Evolutionary conservation across 2,329 filamentous ascomycete species (phyloP).

Genomic region (Diaporthe sp.): DNA sequence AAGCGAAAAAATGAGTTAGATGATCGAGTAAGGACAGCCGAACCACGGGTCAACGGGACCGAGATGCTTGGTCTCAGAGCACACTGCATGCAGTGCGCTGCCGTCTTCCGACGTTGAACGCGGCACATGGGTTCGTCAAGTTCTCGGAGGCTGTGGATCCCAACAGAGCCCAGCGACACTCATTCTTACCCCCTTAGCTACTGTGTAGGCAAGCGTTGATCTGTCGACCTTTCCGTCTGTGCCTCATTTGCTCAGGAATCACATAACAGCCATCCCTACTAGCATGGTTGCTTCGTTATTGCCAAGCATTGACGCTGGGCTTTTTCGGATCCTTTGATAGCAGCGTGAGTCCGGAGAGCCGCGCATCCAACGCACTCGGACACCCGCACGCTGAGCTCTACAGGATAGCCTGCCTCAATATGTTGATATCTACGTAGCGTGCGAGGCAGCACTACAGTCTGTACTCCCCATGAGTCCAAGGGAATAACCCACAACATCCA

Average conservation of each 20-base stretch:
- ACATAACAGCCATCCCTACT: conserved; percentile 5
- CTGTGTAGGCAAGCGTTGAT: background rate
- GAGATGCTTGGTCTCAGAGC: background rate
- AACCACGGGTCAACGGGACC: background rate
- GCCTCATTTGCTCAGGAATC: background rate
- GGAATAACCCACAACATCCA: background rate
- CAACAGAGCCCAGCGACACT: background rate
- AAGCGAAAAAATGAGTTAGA: background rate
- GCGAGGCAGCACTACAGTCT: no score
- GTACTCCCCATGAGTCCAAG: background rate
- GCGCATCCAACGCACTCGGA: background rate
- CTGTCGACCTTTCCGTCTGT: background rate
- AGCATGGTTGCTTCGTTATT: conserved; percentile 1
- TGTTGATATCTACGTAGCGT: background rate
- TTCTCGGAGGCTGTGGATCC: background rate
- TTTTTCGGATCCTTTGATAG: conserved; percentile 8
- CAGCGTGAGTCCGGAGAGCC: background rate
- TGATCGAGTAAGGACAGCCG: background rate
- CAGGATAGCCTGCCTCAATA: background rate
- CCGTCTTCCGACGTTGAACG: background rate
- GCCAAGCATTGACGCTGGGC: conserved; percentile 11
- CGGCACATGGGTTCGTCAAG: background rate
- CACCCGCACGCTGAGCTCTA: background rate
- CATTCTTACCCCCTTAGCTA: background rate
- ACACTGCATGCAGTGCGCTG: background rate